These are phyloP conservation scores for Acephala macrosclerotiorum DNA, from an alignment of 2,329 filamentous ascomycete species.

Conservation along the genomic window DNA sequence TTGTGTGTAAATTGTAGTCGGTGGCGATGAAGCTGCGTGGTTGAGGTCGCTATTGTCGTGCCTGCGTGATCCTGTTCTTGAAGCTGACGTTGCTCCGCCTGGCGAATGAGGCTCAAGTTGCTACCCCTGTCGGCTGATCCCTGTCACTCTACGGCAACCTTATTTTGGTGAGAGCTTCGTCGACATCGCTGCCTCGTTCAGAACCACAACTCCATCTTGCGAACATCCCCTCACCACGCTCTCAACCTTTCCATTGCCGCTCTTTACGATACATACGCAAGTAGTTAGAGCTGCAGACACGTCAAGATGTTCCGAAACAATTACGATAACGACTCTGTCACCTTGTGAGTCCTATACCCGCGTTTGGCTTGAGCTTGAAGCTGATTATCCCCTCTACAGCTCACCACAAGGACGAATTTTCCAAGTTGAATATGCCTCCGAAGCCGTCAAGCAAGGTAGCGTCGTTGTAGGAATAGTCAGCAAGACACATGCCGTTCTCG, in stretches of 20 bases:
- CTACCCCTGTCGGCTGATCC: slow-evolving; percentile 19
- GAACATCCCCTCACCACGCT: slow-evolving; percentile 9
- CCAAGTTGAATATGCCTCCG: slow-evolving; percentile 98
- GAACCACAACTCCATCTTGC: slow-evolving; percentile 11
- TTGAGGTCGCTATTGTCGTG: slow-evolving; percentile 9
- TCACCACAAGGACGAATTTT: slow-evolving; percentile 99
- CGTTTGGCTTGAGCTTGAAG: slow-evolving; percentile 11
- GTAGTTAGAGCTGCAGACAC: slow-evolving; percentile 31
- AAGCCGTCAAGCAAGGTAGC: slow-evolving; percentile 98
- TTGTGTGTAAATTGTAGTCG: background rate
- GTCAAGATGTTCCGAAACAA: slow-evolving; percentile 97
- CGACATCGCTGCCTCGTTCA: slow-evolving; percentile 41
- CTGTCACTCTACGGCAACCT: slow-evolving; percentile 30
- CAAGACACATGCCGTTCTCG: slow-evolving; percentile 97
- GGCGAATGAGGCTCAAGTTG: slow-evolving; percentile 20
- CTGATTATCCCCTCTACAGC: slow-evolving; percentile 56
- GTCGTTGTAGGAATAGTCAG: slow-evolving; percentile 96
- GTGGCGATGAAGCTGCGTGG: background rate
- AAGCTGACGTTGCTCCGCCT: slow-evolving; percentile 33
- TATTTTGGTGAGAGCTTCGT: slow-evolving; percentile 41
- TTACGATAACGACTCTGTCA: slow-evolving; percentile 99
- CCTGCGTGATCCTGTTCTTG: background rate
- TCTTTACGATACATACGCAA: slow-evolving; percentile 15
- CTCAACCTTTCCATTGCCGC: slow-evolving; percentile 11
- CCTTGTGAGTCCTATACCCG: slow-evolving; percentile 74